Conservation (phyloP, 305 asterid genomes). For the Fraxinus sp. region DNA sequence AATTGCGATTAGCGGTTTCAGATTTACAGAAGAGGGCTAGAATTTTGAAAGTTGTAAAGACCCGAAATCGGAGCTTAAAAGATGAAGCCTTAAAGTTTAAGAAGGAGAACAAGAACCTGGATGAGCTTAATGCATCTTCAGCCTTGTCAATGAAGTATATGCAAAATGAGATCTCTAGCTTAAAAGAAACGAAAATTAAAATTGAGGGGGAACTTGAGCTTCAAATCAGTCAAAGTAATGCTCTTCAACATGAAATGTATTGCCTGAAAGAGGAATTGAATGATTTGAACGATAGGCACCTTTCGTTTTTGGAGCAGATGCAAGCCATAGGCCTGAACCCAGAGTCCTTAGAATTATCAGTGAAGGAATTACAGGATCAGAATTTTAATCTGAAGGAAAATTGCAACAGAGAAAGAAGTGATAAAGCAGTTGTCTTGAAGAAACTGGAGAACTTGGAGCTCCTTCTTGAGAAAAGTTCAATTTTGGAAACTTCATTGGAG, state of each 20-base stretch:
- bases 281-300: conserved; percentile 57
- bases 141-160: conserved; percentile 59
- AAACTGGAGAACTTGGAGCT: conserved; percentile 68
- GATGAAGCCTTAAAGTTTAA: conserved; percentile 60
- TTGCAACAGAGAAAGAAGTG: conserved; percentile 55
- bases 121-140: conserved; percentile 59
- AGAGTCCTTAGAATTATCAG: conserved; percentile 59
- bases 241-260: conserved; percentile 91
- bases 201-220: conserved; percentile 85
- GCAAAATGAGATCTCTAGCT: conserved; percentile 65
- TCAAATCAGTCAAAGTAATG: conserved; percentile 75
- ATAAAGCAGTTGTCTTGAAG: conserved; percentile 64
- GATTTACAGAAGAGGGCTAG: conserved; percentile 78
- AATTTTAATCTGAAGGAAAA: conserved; percentile 53
- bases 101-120: conserved; percentile 71
- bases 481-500: conserved; percentile 78
- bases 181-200: conserved; percentile 62
- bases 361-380: conserved; percentile 63
- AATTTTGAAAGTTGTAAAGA: conserved; percentile 49
- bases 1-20: conserved; percentile 55
- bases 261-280: conserved; percentile 84
- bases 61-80: conserved; percentile 57
- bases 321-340: conserved; percentile 63
- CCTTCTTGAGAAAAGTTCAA: conserved; percentile 75
- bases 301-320: conserved; percentile 60